phyloP scores from a whole-genome alignment of 1,284 basidiomycete species.

The Exsudoporus floridanus region DNA sequence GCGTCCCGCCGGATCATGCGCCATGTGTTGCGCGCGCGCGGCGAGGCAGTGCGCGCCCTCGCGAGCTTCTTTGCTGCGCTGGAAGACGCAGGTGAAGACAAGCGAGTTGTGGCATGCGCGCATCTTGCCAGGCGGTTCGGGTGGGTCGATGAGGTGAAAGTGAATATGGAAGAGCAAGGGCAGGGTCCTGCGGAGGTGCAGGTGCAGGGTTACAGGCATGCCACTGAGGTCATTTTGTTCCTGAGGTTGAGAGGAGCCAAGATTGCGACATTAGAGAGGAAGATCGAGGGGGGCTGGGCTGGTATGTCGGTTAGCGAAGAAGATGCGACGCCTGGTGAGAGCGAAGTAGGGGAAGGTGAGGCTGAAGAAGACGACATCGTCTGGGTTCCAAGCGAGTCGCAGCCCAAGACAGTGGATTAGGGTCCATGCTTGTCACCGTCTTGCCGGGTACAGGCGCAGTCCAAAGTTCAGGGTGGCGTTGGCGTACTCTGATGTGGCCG shows the following conservation, averaged over 20 bases:
- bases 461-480: slow-evolving; percentile 20
- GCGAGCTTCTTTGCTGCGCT: slow-evolving; percentile 70
- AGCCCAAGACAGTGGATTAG: slow-evolving; percentile 15
- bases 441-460: slow-evolving; percentile 6
- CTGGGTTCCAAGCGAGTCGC: slow-evolving; percentile 36
- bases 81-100: slow-evolving; percentile 46
- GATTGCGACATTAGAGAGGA: slow-evolving; percentile 50
- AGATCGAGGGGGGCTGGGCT: slow-evolving; percentile 61
- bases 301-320: slow-evolving; percentile 58
- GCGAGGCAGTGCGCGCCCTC: slow-evolving; percentile 74
- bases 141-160: slow-evolving; percentile 38
- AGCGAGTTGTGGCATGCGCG: slow-evolving; percentile 53
- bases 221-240: slow-evolving; percentile 62
- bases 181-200: slow-evolving; percentile 27
- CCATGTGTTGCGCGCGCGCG: slow-evolving; percentile 79
- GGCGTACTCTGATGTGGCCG: slow-evolving; percentile 6
- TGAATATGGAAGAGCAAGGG: slow-evolving; percentile 26
- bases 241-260: slow-evolving; percentile 63
- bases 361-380: slow-evolving; percentile 35
- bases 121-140: slow-evolving; percentile 63
- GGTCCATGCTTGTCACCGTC: slow-evolving; percentile 9
- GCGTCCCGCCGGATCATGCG: slow-evolving; percentile 80
- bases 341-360: slow-evolving; percentile 34
- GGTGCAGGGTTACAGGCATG: slow-evolving; percentile 55
- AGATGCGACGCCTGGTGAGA: slow-evolving; percentile 46